A percentile compares a stretch with the other conserved stretches of the same genome.
Conservation (phyloP, 495 filamentous ascomycete species). For the Penicillium waksmanii region DNA sequence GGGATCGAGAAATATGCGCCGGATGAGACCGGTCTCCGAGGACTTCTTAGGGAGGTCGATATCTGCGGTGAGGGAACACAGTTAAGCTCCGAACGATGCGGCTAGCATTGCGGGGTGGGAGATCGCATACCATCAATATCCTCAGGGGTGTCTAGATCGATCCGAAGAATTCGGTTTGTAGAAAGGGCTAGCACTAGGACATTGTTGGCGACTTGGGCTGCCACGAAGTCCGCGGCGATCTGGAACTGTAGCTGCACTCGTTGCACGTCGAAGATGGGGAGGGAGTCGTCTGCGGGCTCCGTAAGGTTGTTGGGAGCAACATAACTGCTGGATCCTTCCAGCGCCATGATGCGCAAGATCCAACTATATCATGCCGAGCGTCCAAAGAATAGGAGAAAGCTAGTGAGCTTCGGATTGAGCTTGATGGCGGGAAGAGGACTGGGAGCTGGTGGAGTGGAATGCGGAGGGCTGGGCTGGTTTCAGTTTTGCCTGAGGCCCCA, state of each 20-base stretch:
- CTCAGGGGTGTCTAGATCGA: slow-evolving; percentile 89
- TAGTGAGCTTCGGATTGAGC: slow-evolving; percentile 19
- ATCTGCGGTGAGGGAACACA: slow-evolving; percentile 56
- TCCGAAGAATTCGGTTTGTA: slow-evolving; percentile 85
- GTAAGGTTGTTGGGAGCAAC: slow-evolving; percentile 57
- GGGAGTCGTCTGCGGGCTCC: slow-evolving; percentile 59
- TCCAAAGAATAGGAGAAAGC: slow-evolving; percentile 12
- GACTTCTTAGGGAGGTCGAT: slow-evolving; percentile 96
- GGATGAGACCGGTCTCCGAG: slow-evolving; percentile 87
- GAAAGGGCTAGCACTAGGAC: slow-evolving; percentile 88
- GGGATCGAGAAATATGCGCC: slow-evolving; percentile 94
- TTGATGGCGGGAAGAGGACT: slow-evolving; percentile 15
- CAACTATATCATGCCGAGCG: slow-evolving; percentile 43
- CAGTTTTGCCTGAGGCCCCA: slow-evolving; percentile 15
- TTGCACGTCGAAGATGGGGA: slow-evolving; percentile 93
- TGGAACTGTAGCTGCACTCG: slow-evolving; percentile 88
- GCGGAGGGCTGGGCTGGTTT: slow-evolving; percentile 21
- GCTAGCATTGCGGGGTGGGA: slow-evolving; percentile 23
- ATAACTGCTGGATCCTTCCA: slow-evolving; percentile 57
- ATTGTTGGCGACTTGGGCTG: slow-evolving; percentile 96
- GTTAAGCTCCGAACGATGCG: slow-evolving; percentile 19
- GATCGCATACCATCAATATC: slow-evolving; percentile 82
- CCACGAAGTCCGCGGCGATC: slow-evolving; percentile 90
- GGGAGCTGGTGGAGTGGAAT: slow-evolving; percentile 26
- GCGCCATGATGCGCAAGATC: slow-evolving; percentile 55